phyloP scores from a whole-genome alignment of 2,329 filamentous ascomycete genomes.

The Colletotrichum destructivum region DNA sequence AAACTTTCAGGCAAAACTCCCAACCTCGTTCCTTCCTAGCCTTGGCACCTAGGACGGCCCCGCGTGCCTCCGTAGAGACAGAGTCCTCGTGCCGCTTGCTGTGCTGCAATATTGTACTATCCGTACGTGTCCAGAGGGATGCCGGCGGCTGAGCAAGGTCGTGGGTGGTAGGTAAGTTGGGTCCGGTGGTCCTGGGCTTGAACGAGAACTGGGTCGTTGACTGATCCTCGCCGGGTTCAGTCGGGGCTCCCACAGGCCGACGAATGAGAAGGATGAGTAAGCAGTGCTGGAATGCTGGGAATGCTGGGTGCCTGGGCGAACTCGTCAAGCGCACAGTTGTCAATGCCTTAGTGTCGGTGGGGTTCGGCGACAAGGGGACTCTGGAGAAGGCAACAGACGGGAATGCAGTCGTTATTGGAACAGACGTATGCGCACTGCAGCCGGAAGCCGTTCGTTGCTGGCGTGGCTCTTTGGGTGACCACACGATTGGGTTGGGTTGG shows the following conservation, averaged over 20 bases:
- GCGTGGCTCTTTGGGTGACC: conserved; percentile 27
- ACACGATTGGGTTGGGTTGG: conserved; percentile 33
- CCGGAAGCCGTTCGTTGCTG: conserved; percentile 30
- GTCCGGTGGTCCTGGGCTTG: conserved; percentile 38
- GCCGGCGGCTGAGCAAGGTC: conserved; percentile 22
- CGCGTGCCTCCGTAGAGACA: conserved; percentile 27
- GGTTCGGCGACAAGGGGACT: conserved; percentile 36
- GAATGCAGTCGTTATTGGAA: conserved; percentile 42
- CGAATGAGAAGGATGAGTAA: conserved; percentile 33
- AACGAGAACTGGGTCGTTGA: conserved; percentile 39
- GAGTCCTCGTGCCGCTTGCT: background rate
- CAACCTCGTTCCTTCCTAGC: background rate
- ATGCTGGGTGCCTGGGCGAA: conserved; percentile 33
- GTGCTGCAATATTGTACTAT: conserved; percentile 1
- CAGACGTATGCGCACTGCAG: conserved; percentile 34
- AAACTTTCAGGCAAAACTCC: conserved; percentile 3
- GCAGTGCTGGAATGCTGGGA: conserved; percentile 34
- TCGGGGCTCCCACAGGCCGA: conserved; percentile 26
- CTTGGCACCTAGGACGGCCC: conserved; percentile 1
- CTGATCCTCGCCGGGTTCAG: conserved; percentile 40
- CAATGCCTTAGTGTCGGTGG: conserved; percentile 36
- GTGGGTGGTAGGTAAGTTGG: conserved; percentile 34
- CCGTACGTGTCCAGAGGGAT: conserved; percentile 22
- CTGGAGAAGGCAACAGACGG: conserved; percentile 24
- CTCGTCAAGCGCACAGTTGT: conserved; percentile 38